A percentile compares a stretch with the other conserved stretches of the same genome.
Conservation (phyloP, 192 early-diverging fungal species). For the Coemansia aciculifera region DNA sequence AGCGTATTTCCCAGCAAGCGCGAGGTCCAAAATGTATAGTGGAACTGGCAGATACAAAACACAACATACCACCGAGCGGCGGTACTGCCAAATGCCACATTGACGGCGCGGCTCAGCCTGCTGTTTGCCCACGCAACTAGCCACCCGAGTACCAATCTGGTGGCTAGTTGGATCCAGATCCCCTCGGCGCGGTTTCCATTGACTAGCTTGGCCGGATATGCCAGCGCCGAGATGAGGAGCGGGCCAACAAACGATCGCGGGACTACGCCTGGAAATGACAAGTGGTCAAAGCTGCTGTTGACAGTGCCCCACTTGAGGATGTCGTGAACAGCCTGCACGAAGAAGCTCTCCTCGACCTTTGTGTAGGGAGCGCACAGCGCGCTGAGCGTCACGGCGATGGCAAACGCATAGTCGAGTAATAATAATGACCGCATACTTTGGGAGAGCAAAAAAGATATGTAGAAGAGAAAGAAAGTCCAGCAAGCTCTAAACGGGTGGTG, state of each 20-base stretch:
- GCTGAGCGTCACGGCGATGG: conserved; percentile 30
- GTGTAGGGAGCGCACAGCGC: conserved; percentile 68
- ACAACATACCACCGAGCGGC: conserved; percentile 45
- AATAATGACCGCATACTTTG: conserved; percentile 9
- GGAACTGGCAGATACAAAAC: conserved; percentile 77
- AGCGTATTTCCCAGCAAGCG: conserved; percentile 87
- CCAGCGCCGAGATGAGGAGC: conserved; percentile 57
- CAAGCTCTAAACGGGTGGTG: background rate
- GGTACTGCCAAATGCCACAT: conserved; percentile 59
- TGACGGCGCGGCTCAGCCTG: conserved; percentile 57
- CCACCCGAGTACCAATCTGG: conserved; percentile 56
- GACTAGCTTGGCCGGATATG: conserved; percentile 34
- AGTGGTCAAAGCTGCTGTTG: conserved; percentile 71
- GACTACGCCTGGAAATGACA: conserved; percentile 92
- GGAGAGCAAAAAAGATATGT: background rate
- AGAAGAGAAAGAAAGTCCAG: background rate
- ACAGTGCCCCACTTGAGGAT: conserved; percentile 63
- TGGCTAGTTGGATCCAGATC: conserved; percentile 21
- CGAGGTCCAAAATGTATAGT: conserved; percentile 85
- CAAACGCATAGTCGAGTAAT: conserved; percentile 24
- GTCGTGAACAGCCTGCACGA: conserved; percentile 91
- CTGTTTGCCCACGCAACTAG: conserved; percentile 57
- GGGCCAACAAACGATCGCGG: conserved; percentile 92
- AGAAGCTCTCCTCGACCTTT: conserved; percentile 98
- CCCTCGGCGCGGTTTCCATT: conserved; percentile 14